Conservation (phyloP, 83 land plant genomes). For the Picea abies region DNA sequence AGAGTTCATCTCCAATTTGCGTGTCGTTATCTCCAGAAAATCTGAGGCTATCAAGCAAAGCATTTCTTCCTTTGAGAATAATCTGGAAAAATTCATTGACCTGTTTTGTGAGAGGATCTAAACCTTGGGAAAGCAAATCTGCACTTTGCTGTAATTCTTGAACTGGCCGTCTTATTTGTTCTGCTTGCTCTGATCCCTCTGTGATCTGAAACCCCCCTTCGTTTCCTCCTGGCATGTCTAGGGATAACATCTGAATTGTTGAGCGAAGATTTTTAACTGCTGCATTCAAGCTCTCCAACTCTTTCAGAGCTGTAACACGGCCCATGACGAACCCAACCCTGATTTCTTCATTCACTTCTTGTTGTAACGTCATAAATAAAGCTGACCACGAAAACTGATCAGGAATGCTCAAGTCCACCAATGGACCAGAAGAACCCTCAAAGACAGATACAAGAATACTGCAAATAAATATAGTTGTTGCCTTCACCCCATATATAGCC, state of each 20-base stretch:
- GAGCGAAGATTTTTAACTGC: conserved; percentile 26
- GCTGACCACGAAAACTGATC: conserved; percentile 37
- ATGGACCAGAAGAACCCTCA: conserved; percentile 28
- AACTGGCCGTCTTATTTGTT: conserved; percentile 18
- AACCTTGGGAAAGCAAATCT: conserved; percentile 36
- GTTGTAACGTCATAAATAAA: conserved; percentile 34
- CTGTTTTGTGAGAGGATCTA: conserved; percentile 47
- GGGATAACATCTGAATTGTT: conserved; percentile 16
- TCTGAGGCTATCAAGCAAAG: conserved; percentile 30
- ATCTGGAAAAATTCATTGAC: conserved; percentile 58
- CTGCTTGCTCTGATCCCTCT: conserved; percentile 8
- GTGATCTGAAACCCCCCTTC: background rate
- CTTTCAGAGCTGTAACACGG: conserved; percentile 26
- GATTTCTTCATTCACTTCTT: conserved; percentile 33
- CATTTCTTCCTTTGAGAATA: conserved; percentile 58
- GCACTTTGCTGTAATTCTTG: conserved; percentile 19
- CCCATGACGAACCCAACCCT: conserved; percentile 13
- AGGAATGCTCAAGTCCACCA: conserved; percentile 33
- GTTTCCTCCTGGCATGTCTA: conserved; percentile 7
- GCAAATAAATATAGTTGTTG: conserved; percentile 52
- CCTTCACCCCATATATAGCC: conserved; percentile 64
- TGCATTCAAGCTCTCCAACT: conserved; percentile 35
- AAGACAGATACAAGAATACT: conserved; percentile 50
- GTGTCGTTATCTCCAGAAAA: background rate
- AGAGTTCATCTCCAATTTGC: background rate